Percentiles rank a stretch among this genome's conserved stretches.
These are phyloP conservation scores for Austroboletus eburneus DNA, from an alignment of 768 basidiomycete genomes.

Conservation along the genomic window DNA sequence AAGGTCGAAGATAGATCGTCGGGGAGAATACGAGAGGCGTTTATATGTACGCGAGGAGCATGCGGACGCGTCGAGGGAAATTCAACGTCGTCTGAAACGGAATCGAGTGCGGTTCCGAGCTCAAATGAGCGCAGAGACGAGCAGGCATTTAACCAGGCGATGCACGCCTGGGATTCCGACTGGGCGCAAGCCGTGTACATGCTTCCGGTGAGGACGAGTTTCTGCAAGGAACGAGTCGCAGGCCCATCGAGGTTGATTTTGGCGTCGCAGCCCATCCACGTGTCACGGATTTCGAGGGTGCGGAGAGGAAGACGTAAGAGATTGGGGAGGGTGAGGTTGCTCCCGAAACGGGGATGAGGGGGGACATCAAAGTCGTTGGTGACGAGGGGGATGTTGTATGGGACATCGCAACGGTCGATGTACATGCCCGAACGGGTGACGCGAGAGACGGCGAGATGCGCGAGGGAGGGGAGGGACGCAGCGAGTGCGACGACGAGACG, in stretches of 20 bases:
- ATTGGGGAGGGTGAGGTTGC: conserved; percentile 58
- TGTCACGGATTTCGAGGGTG: conserved; percentile 62
- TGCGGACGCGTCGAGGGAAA: not conserved
- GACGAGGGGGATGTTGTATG: conserved; percentile 52
- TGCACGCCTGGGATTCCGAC: conserved; percentile 21
- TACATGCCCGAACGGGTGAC: conserved; percentile 66
- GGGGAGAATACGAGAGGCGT: conserved; percentile 24
- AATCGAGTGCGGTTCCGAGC: conserved; percentile 23
- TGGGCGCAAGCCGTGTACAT: conserved; percentile 21
- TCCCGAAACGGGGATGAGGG: conserved; percentile 47
- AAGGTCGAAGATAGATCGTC: conserved; percentile 23
- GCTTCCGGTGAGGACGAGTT: conserved; percentile 27
- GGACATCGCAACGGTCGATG: conserved; percentile 44
- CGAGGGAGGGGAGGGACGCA: conserved; percentile 50
- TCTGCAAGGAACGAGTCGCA: conserved; percentile 9
- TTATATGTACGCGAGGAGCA: conserved; percentile 21
- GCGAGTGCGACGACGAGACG: conserved; percentile 67
- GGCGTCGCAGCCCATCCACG: conserved; percentile 53
- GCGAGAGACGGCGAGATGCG: conserved; percentile 55
- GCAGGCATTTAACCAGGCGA: conserved; percentile 25
- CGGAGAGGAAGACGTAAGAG: conserved; percentile 62
- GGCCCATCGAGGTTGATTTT: conserved; percentile 11
- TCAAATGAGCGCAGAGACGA: conserved; percentile 16
- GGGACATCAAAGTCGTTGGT: conserved; percentile 59
- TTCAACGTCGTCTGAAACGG: too few species aligned